Base-by-base conservation (phyloP, 1,284 basidiomycete genomes). In the Sporisorium sorghi region DNA sequence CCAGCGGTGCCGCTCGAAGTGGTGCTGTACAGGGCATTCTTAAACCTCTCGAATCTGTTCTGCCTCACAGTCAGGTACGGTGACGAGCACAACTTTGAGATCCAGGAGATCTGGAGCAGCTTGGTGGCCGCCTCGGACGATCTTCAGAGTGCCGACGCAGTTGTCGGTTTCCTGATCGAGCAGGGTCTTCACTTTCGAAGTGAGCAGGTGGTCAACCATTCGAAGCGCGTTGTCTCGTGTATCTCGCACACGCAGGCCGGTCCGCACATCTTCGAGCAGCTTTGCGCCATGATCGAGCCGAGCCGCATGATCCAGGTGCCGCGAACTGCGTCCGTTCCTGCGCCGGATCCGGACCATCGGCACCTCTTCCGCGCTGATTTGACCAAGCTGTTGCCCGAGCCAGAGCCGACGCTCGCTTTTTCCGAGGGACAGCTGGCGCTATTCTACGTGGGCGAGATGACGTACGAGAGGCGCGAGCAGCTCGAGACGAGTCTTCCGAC, bases 361-460 rank as follows among this genome's bases (percentile, higher is more conserved):
- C 39, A 86, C 85, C 40, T 82, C 72, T 35, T 79, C 73, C 19
- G 74, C 39, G 64, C 66, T 40, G 64, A 77, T 40, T 62, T 80
- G 17, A 60, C 53, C 17, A 63, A 63, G 33, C 57, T 79, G 28
- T 26, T 75, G 46, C 77, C 75, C 7, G 60, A 60, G 42, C 55
- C 62, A 3, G 73, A 72, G 52, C 49, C 59, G 3, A 64, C 49
- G 24, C 66, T 77, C 14, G 77, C 84, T 83, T 90, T 63, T 85
- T 96, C 87, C 17, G 89, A 92, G 0, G 93, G 93, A 1, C 94
- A 96, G 81, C 92, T 93, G 78, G 93, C 94, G 0, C 88, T 95
- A 83, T 87, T 95, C 7, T 94, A 94, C 80, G 88, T 96, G 24
- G 90, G 91, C 1, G 92, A 95, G 76, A 88, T 93, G 33, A 89